These are phyloP conservation scores for Diplotaxis tenuifolia DNA, from an alignment of 345 rosid species.

Conservation along the genomic window DNA sequence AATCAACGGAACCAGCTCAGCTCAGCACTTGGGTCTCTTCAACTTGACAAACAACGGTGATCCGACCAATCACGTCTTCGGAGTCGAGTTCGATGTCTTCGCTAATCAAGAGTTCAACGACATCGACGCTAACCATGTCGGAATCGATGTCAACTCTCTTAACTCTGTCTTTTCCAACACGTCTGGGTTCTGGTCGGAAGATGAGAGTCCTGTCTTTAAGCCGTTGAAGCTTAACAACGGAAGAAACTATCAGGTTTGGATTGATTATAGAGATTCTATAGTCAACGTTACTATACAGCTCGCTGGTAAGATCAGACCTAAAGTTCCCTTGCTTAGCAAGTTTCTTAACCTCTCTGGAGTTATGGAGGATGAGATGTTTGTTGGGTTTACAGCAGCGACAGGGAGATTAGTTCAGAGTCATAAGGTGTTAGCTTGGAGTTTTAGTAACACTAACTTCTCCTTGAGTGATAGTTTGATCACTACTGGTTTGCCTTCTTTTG, in stretches of 20 bases:
- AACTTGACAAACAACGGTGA: constrained; percentile 47
- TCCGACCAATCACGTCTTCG: constrained; percentile 37
- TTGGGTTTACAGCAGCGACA: constrained; percentile 70
- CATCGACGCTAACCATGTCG: constrained; percentile 46
- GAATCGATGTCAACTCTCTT: constrained; percentile 47
- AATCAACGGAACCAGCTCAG: constrained; percentile 41
- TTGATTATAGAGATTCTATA: constrained; percentile 48
- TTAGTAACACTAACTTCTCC: constrained; percentile 56
- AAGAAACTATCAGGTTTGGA: constrained; percentile 80
- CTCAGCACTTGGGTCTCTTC: constrained; percentile 51
- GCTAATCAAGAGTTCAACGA: constrained; percentile 50
- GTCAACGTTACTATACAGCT: constrained; percentile 43
- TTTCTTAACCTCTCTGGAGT: constrained; percentile 51
- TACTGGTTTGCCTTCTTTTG: constrained; percentile 68
- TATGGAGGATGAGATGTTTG: constrained; percentile 66
- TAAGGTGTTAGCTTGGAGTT: constrained; percentile 77
- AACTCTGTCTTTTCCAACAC: constrained; percentile 26
- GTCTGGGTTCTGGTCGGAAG: constrained; percentile 44
- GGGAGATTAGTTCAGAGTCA: constrained; percentile 60
- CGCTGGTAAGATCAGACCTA: constrained; percentile 42
- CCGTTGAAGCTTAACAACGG: constrained; percentile 62
- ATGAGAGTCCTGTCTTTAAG: constrained; percentile 35
- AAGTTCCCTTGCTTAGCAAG: constrained; percentile 47
- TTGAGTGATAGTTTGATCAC: constrained; percentile 56
- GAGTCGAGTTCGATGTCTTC: constrained; percentile 52